phyloP scores from a whole-genome alignment of 1,139 yeast genomes.

The Magnusiomyces paraingens region DNA sequence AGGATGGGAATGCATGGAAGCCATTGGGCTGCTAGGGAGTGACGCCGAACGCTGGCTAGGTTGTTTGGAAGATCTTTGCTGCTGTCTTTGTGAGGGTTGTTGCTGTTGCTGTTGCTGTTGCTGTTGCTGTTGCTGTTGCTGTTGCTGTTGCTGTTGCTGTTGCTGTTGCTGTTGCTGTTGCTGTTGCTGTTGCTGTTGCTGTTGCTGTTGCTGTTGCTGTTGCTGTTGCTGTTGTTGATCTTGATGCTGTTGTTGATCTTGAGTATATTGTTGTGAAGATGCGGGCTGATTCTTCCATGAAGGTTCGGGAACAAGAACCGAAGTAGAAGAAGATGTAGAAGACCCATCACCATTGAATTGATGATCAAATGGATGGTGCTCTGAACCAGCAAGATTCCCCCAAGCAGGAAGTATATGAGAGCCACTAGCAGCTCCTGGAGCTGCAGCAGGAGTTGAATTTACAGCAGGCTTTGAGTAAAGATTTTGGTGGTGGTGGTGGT shows the following conservation, averaged over 20 bases:
- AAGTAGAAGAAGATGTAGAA: too few species aligned
- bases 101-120: background rate
- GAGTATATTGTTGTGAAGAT: background rate
- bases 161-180: background rate
- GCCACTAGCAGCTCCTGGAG: background rate
- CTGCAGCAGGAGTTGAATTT: background rate
- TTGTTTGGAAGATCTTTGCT: background rate
- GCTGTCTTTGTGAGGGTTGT: background rate
- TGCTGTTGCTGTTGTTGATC: background rate
- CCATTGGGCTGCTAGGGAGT: slow-evolving; percentile 6
- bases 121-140: background rate
- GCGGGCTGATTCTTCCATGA: too few species aligned
- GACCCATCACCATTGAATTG: too few species aligned
- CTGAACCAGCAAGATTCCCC: background rate
- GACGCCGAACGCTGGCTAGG: slow-evolving; percentile 3
- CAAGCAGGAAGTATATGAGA: background rate
- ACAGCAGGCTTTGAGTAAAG: background rate
- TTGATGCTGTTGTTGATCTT: background rate
- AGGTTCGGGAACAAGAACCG: too few species aligned
- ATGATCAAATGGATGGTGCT: background rate
- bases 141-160: background rate
- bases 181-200: background rate
- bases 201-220: background rate
- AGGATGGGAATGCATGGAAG: background rate
- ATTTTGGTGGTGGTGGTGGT: background rate